Base-by-base conservation (phyloP, 305 asterid genomes). In the Withania somnifera region DNA sequence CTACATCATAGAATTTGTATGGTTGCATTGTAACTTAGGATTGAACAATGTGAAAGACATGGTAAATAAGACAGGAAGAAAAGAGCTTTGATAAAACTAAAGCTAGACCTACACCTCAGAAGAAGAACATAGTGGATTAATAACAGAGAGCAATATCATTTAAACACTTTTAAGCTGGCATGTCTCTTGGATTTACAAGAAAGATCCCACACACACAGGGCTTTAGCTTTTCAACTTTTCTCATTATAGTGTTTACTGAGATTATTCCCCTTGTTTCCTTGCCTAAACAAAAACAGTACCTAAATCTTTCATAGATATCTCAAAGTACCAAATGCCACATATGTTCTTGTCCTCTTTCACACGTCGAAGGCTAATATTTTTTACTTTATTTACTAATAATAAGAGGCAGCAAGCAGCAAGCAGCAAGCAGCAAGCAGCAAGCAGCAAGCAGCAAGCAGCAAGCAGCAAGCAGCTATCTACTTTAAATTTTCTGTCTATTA, bases 251-350 rank as follows among this genome's bases (percentile, higher is more conserved):
- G 58, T 73, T 73, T 0, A 24, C 79, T 45, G 58, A 24, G 42
- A 47, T 73, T 73, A 73, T 73, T 73, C 79, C 79, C 58, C 79
- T 73, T 67, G 77, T 36, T 67, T 67, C 77, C 26, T 67, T 73
- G 58, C 58, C 20, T 58, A 73, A 73, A 73, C 79, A 73, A 24
- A 73, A 0, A 45, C 79, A 73, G 40, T 24, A 73, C 60, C 60
- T 13, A 14, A 69, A 42, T 42, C 78, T 42, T 40, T 69, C 78
- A 40, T 69, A 7, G 36, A 69, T 42, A 34, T 30, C 24, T 69
- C 36, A 24, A 61, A 61, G 38, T 61, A 26, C 69, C 69, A 61
- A 69, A 1, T 73, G 36, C 15, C 60, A 15, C 42, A 45, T 73
- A 13, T 45, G 60, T 45, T 73, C 38, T 47, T 73, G 79, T 73